These are phyloP conservation scores for Nicotiana noctiflora DNA, from an alignment of 257 asterid species.

Conservation along the genomic window DNA sequence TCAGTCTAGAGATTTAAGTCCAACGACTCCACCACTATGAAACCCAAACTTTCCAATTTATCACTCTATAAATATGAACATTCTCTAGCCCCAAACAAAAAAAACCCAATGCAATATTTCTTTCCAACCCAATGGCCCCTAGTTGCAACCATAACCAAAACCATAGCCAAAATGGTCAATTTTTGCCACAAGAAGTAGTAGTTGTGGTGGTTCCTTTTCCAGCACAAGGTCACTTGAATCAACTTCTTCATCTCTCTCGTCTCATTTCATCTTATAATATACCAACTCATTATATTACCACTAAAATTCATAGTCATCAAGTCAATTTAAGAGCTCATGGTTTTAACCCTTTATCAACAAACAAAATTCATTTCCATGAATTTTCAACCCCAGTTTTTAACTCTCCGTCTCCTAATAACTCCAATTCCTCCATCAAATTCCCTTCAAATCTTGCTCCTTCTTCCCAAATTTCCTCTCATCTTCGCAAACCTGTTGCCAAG, in stretches of 20 bases:
- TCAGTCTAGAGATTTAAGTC: too few species aligned
- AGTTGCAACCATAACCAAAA: constrained; percentile 3
- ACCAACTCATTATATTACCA: constrained; percentile 40
- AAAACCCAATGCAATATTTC: background rate
- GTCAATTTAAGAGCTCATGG: constrained; percentile 46
- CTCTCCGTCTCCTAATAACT: constrained; percentile 25
- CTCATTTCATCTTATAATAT: constrained; percentile 37
- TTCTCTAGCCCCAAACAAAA: background rate
- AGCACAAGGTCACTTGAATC: constrained; percentile 71
- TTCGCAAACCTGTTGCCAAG: constrained; percentile 32
- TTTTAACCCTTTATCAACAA: constrained; percentile 25
- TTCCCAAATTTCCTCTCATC: constrained; percentile 23
- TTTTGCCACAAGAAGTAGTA: constrained; percentile 16
- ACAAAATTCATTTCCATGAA: constrained; percentile 42
- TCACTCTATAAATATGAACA: background rate
- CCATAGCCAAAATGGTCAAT: background rate
- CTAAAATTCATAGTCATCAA: constrained; percentile 52
- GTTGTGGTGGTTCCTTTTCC: constrained; percentile 69
- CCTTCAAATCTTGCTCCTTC: constrained; percentile 37
- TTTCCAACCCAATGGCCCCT: background rate
- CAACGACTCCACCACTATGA: too few species aligned
- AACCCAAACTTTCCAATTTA: background rate
- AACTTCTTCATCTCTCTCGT: constrained; percentile 71
- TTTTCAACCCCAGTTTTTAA: constrained; percentile 14
- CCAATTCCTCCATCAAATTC: constrained; percentile 12